phyloP scores from a whole-genome alignment of 169 alveolate species.

The Theileria sp. region DNA sequence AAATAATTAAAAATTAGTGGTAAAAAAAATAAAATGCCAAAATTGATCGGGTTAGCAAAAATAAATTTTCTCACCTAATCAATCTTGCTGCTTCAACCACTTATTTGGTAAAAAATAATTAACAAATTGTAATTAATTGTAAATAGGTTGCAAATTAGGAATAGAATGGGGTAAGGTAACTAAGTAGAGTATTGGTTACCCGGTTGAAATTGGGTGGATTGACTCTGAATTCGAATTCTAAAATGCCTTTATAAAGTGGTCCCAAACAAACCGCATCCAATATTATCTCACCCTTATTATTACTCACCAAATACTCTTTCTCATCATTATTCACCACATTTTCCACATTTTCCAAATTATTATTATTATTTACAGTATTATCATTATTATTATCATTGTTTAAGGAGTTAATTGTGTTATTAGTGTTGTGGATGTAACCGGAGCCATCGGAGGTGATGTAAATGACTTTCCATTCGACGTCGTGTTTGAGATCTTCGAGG shows the following conservation, averaged over 20 bases:
- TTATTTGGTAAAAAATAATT: no score
- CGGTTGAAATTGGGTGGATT: conserved; percentile 90
- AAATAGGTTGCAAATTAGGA: no score
- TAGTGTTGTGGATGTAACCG: conserved; percentile 72
- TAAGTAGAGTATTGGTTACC: conserved; percentile 64
- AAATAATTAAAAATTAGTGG: neutral
- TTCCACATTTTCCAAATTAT: no score
- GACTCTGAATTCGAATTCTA: conserved; percentile 90
- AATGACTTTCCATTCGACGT: conserved; percentile 89
- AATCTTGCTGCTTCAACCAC: no score
- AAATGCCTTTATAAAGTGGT: conserved; percentile 89
- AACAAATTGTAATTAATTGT: no score
- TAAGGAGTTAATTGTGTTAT: conserved; percentile 5
- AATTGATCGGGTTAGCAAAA: no score
- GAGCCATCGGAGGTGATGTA: conserved; percentile 78
- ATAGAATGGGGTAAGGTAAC: no score
- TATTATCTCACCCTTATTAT: conserved; percentile 85
- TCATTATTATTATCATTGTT: conserved; percentile 59
- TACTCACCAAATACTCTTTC: conserved; percentile 12
- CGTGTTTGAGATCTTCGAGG: conserved; percentile 85
- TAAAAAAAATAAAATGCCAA: neutral
- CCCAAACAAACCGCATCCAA: conserved; percentile 93
- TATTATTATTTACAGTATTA: conserved; percentile 73
- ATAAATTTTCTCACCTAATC: no score
- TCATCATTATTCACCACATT: no score